phyloP scores from a whole-genome alignment of 2,329 filamentous ascomycete genomes.

The Ophiognomonia clavigignenti-juglandacearum region DNA sequence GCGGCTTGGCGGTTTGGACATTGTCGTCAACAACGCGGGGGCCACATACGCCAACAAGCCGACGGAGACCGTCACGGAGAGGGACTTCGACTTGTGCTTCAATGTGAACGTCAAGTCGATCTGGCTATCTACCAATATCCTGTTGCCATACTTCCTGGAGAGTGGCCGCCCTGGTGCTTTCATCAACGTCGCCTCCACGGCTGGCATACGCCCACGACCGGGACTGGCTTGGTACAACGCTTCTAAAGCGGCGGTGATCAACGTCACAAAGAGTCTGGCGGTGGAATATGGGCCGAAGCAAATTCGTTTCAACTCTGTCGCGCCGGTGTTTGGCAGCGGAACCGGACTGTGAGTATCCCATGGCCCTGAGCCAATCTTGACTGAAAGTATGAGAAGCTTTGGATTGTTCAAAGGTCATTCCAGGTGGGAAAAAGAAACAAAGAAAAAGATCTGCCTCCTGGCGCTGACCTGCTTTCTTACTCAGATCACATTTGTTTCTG shows the following conservation, averaged over 20 bases:
- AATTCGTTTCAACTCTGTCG: slow-evolving; percentile 69
- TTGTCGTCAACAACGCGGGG: slow-evolving; percentile 59
- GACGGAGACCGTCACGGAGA: slow-evolving; percentile 58
- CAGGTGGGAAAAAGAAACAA: not conserved
- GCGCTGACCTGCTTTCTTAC: no score
- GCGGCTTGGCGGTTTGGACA: slow-evolving; percentile 48
- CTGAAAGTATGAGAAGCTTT: no score
- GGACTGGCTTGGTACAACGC: slow-evolving; percentile 64
- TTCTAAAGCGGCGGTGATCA: slow-evolving; percentile 58
- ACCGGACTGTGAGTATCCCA: slow-evolving; percentile 52
- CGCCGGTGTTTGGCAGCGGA: slow-evolving; percentile 56
- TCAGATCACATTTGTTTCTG: slow-evolving; percentile 43
- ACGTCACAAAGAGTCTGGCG: slow-evolving; percentile 54
- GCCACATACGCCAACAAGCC: slow-evolving; percentile 57
- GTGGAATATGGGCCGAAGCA: slow-evolving; percentile 68
- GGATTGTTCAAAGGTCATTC: no score
- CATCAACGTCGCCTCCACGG: slow-evolving; percentile 63
- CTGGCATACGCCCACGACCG: slow-evolving; percentile 53
- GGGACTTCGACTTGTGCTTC: slow-evolving; percentile 63
- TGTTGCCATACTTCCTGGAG: slow-evolving; percentile 56
- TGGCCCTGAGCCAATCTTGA: no score
- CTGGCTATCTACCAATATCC: slow-evolving; percentile 54
- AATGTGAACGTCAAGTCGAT: slow-evolving; percentile 66
- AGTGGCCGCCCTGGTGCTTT: slow-evolving; percentile 54
- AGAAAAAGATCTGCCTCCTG: no score